Evolutionary conservation across 345 rosid species (phyloP).

Genomic region (Pseudoturritis turrita): DNA sequence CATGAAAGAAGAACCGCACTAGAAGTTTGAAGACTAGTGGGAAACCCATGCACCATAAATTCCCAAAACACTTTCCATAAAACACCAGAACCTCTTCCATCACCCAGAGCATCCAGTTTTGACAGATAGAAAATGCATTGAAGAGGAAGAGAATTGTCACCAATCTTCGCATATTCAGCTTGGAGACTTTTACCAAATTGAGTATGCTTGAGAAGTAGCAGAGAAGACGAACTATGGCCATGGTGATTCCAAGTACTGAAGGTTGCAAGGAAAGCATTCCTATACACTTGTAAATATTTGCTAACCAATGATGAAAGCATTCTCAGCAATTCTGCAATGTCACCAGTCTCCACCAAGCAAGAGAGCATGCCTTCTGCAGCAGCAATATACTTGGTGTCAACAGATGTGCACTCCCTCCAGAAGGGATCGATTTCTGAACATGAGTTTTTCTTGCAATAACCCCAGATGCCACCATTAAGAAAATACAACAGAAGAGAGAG

Average conservation of each 20-base stretch:
- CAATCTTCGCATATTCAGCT: slow-evolving; percentile 66
- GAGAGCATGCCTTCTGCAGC: slow-evolving; percentile 58
- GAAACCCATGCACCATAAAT: slow-evolving; percentile 84
- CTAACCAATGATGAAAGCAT: slow-evolving; percentile 59
- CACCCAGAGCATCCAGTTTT: slow-evolving; percentile 52
- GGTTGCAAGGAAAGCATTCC: slow-evolving; percentile 70
- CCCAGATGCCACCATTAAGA: slow-evolving; percentile 55
- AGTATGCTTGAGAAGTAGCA: slow-evolving; percentile 76
- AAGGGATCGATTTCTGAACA: slow-evolving; percentile 42
- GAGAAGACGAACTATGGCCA: slow-evolving; percentile 43
- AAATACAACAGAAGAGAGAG: slow-evolving; percentile 64
- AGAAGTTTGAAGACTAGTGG: slow-evolving; percentile 51
- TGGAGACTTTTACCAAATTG: slow-evolving; percentile 56
- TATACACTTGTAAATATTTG: slow-evolving; percentile 49
- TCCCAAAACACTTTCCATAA: slow-evolving; percentile 68
- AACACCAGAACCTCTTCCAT: slow-evolving; percentile 57
- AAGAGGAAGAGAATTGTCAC: slow-evolving; percentile 44
- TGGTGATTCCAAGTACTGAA: slow-evolving; percentile 40
- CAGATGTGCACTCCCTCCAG: slow-evolving; percentile 45
- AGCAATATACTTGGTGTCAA: slow-evolving; percentile 41
- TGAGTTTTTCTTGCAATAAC: slow-evolving; percentile 43
- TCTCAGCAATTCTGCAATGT: slow-evolving; percentile 42
- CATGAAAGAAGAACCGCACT: slow-evolving; percentile 78
- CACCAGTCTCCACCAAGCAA: slow-evolving; percentile 50
- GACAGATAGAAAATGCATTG: slow-evolving; percentile 50